phyloP scores from a whole-genome alignment of 208 protist genomes.

The Crithidia mellificae region DNA sequence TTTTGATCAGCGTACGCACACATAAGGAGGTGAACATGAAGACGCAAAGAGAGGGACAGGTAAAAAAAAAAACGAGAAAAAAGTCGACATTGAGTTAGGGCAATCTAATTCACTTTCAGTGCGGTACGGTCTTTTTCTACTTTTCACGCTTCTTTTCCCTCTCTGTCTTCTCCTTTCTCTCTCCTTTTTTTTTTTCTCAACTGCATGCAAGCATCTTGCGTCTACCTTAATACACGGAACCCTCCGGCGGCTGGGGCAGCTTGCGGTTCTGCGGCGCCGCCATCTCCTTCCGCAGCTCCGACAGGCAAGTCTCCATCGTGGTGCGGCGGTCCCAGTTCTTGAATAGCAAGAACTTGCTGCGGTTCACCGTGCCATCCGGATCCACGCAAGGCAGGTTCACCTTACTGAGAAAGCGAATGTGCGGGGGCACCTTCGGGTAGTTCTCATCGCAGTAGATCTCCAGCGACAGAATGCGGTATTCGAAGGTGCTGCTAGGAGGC shows the following conservation, averaged over 20 bases:
- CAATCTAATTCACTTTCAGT: too few relatives aligned
- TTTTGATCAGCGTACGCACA: too few relatives aligned
- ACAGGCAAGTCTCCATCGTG: constrained; percentile 90
- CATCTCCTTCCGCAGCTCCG: constrained; percentile 88
- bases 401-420: constrained; percentile 82
- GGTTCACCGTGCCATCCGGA: constrained; percentile 76
- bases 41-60: too few relatives aligned
- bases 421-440: constrained; percentile 84
- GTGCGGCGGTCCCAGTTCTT: constrained; percentile 75
- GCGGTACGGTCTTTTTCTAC: too few relatives aligned
- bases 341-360: constrained; percentile 71
- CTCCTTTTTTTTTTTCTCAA: too few relatives aligned
- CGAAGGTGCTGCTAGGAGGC: constrained; percentile 84
- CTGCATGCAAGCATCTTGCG: too few relatives aligned
- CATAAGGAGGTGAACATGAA: too few relatives aligned
- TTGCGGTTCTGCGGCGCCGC: constrained; percentile 77
- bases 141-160: too few relatives aligned
- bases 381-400: constrained; percentile 89
- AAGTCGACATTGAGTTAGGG: too few relatives aligned
- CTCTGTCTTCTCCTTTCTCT: neutral
- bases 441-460: constrained; percentile 91
- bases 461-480: constrained; percentile 87
- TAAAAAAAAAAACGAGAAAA: too few relatives aligned
- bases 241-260: constrained; percentile 84
- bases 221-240: constrained; percentile 54